phyloP scores from a whole-genome alignment of 768 basidiomycete genomes.

The Boletus fagicola region DNA sequence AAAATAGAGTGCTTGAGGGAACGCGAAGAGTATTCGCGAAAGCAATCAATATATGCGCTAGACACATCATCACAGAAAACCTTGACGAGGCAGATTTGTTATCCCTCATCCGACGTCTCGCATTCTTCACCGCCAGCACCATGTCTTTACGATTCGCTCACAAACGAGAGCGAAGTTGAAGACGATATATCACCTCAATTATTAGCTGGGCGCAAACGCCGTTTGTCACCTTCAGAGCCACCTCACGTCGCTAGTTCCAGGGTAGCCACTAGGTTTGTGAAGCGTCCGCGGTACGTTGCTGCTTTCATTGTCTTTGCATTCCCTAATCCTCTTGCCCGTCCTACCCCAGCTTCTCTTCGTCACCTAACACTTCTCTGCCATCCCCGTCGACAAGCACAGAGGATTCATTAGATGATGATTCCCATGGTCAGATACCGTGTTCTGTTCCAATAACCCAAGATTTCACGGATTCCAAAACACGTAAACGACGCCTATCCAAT shows the following conservation, averaged over 20 bases:
- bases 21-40: not conserved
- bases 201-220: conserved; percentile 19
- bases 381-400: not conserved
- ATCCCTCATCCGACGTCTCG: conserved; percentile 6
- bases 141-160: conserved; percentile 2
- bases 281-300: conserved; percentile 12
- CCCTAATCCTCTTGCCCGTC: not conserved
- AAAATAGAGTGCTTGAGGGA: not conserved
- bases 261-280: not conserved
- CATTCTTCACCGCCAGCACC: conserved; percentile 2
- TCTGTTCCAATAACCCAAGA: not conserved
- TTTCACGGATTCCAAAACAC: not conserved
- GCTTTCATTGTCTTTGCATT: not conserved
- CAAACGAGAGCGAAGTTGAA: conserved; percentile 15
- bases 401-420: not conserved
- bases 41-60: not conserved
- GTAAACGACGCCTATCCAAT: conserved; percentile 40
- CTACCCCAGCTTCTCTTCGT: not conserved
- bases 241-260: not conserved
- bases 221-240: not conserved
- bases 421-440: not conserved
- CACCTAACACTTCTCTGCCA: not conserved
- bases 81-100: not conserved
- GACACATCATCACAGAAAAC: not conserved
- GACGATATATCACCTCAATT: conserved; percentile 4